Evolutionary conservation across 2,329 filamentous ascomycete species (phyloP), one percentile per base, ranked within the genome.

Genomic region (Aureobasidium subglaciale): DNA sequence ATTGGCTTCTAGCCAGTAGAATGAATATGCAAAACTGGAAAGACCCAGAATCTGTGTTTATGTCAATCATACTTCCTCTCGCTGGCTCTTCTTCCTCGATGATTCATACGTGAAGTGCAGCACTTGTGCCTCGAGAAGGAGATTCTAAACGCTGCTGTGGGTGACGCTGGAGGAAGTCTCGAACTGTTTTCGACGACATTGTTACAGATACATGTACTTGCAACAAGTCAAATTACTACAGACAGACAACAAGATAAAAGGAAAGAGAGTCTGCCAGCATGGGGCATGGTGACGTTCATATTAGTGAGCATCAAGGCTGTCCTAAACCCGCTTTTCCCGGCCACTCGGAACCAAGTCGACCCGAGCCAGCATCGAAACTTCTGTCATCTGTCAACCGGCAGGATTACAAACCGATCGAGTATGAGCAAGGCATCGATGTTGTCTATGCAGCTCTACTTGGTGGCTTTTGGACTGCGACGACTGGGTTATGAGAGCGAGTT

Each of bases 141-240:
- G 86, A 84, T 3, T 76, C 65, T 18, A 88, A 71, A 35, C 84
- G 77, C 69, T 90, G 86, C 4, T 87, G 76, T 40, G 79, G 81
- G 71, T 89, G 85, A 42, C 65, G 68, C 48, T 65, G 63, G 54
- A 68, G n/a, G 11, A 70, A 60, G 58, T 63, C 55, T 29, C 59
- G 58, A 15, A 65, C 60, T 7, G 61, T 49, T 30, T 60, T 58
- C 42, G 63, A 48, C 9, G 61, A 56, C 62, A 63, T 63, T 52
- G 27, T 59, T 20, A 22, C 2, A 13, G 40, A 22, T 40, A 16
- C 20, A 24, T 25, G 41, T 55, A 45, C 29, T 7, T 50, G 4
- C 30, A 27, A 16, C n/a, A 35, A 13, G 30, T 48, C 30, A 48
- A 35, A 30, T 50, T 38, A 15, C 18, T n/a, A n/a, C n/a, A n/a